Evolutionary conservation across 495 filamentous ascomycete species (phyloP).

Genomic region (Elasticomyces elasticus): DNA sequence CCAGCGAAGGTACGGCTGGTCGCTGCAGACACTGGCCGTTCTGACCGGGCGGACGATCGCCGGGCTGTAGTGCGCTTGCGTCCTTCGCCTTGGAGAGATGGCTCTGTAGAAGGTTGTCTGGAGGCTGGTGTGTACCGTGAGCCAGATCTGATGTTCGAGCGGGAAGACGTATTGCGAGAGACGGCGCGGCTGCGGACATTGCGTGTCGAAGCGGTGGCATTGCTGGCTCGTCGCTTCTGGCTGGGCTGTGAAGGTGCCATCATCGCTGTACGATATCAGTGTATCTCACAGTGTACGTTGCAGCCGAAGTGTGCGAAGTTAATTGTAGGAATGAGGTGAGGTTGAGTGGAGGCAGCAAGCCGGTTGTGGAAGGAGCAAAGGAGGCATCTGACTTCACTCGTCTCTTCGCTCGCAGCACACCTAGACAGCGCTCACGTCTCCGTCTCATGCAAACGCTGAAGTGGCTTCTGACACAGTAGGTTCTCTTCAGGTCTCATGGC

Average conservation of each 20-base stretch:
- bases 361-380: background rate
- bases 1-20: conserved; percentile 7
- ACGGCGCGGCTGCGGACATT: conserved; percentile 3
- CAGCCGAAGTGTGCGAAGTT: background rate
- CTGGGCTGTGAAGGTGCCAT: conserved; percentile 11
- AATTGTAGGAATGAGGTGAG: background rate
- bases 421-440: background rate
- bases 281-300: too few relatives aligned
- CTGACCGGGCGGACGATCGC: background rate
- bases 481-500: too few relatives aligned
- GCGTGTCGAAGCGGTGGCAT: background rate
- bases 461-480: background rate
- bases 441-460: background rate
- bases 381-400: too few relatives aligned
- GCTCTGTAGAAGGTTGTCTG: background rate
- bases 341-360: background rate
- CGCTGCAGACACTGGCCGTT: conserved; percentile 9
- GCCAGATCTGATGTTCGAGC: background rate
- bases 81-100: background rate
- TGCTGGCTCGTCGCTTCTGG: conserved; percentile 8
- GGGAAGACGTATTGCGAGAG: background rate
- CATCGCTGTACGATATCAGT: background rate
- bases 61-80: background rate
- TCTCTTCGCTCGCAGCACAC: background rate
- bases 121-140: conserved; percentile 8